Evolutionary conservation across 2,329 filamentous ascomycete genomes (phyloP).

Genomic region (Aspergillus pseudoviridinutans): DNA sequence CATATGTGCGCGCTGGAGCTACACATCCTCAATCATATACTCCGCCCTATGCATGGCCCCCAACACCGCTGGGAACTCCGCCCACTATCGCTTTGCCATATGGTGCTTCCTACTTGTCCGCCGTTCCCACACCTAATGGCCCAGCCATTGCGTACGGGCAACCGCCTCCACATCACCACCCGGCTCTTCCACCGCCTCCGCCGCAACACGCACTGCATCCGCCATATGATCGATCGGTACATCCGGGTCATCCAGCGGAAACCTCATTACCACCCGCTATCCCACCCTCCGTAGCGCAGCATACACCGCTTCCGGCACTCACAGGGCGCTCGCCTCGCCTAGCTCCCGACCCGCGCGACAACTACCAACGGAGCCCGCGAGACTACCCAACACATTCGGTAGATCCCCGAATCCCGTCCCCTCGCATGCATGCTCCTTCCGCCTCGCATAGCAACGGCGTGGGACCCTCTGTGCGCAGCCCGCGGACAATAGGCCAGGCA

Average conservation of each 20-base stretch:
- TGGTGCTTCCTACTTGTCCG: conserved; percentile 34
- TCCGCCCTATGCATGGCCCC: conserved; percentile 42
- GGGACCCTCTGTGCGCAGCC: conserved; percentile 19
- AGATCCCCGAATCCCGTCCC: conserved; percentile 31
- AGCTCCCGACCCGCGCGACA: conserved; percentile 23
- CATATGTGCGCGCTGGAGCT: conserved; percentile 46
- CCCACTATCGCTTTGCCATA: conserved; percentile 37
- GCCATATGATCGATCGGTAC: conserved; percentile 33
- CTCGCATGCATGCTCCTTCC: conserved; percentile 24
- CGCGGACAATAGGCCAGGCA: conserved; percentile 24
- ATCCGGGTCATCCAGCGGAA: conserved; percentile 30
- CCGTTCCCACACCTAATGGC: conserved; percentile 27
- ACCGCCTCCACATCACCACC: conserved; percentile 22
- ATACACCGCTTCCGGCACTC: conserved; percentile 17
- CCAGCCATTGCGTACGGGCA: conserved; percentile 29
- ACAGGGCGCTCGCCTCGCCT: conserved; percentile 26
- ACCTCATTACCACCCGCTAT: conserved; percentile 21
- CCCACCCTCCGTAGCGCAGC: conserved; percentile 17
- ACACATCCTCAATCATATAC: conserved; percentile 39
- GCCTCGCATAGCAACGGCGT: conserved; percentile 20
- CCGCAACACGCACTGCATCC: conserved; percentile 24
- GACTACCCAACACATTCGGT: conserved; percentile 28
- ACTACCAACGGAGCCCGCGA: conserved; percentile 27
- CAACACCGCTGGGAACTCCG: conserved; percentile 43
- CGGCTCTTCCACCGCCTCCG: conserved; percentile 20